These are phyloP conservation scores for Neopestalotiopsis clavispora DNA, from an alignment of 2,329 filamentous ascomycete species.

Conservation along the genomic window DNA sequence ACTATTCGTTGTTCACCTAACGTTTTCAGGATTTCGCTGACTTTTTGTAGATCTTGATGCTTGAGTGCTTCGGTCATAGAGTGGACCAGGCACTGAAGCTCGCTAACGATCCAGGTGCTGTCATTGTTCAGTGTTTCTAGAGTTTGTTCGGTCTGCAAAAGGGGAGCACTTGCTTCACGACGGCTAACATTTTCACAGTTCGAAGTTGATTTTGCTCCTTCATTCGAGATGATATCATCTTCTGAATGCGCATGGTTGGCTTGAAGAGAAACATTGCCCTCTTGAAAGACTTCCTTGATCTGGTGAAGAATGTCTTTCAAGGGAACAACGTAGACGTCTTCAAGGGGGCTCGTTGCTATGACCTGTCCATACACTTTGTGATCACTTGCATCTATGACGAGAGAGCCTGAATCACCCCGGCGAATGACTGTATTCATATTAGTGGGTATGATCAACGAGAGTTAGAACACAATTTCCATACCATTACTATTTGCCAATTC, in stretches of 20 bases:
- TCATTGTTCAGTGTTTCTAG: not conserved
- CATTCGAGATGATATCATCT: not conserved
- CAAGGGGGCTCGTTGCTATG: not conserved
- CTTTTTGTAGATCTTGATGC: not conserved
- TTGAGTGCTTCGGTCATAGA: not conserved
- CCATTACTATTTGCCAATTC: not conserved
- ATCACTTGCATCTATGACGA: not conserved
- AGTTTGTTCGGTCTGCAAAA: not conserved
- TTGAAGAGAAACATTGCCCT: not conserved
- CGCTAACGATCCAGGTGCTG: not conserved
- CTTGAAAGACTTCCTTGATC: not conserved
- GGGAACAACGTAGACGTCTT: not conserved
- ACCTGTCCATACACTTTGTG: not conserved
- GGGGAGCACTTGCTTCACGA: not conserved
- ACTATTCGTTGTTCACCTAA: not conserved
- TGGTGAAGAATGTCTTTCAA: not conserved
- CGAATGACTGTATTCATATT: not conserved
- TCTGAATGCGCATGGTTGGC: not conserved
- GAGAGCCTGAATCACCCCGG: not conserved
- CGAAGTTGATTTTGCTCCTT: not conserved
- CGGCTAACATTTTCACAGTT: not conserved
- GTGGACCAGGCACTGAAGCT: not conserved
- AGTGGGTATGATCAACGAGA: too few species aligned
- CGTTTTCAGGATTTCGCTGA: not conserved
- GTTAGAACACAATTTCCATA: not conserved